Base-by-base conservation (phyloP, 2,329 filamentous ascomycete genomes). In the Aspergillus latus region DNA sequence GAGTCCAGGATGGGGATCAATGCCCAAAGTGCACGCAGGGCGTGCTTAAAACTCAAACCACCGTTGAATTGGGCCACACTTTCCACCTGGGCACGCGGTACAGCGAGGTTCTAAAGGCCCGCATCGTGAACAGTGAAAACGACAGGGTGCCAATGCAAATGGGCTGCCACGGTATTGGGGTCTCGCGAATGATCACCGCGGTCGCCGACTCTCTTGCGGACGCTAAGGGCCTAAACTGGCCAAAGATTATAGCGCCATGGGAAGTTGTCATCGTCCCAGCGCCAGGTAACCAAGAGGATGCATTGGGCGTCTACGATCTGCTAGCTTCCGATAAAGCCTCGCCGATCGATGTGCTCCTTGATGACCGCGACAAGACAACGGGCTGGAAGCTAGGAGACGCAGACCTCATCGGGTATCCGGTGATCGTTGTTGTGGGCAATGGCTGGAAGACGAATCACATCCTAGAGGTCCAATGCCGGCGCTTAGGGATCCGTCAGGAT, bases 151-250 rank as follows among this genome's bases (percentile, higher is more conserved):
- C 86, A 0, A 82, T 96, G 67, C 85, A 96, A 62, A 99, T 99
- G 94, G 94, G 94, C 54, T 99, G 94, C 71, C 91, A 97, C 69
- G 94, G 94, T 0, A 95, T 99, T 59, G 94, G 94, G 1, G 85
- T 99, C 15, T 96, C 92, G 4, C 88, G 94, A 44, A 86, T 99
- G 65, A 87, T 99, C 59, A 92, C 88, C 7, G 91, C 94, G 1
- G 85, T 94, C 0, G 92, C 92, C 1, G 88, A 93, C 61, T 82
- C 88, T 39, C 78, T 91, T 8, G 81, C 85, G 0, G 90, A 96
- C 63, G 68, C 80, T 2, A 83, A 78, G 67, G 94, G 92, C 0
- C 80, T 97, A 6, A 91, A 90, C 65, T 99, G 94, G 94, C 94
- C 94, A 0, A 80, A 87, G 5, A 85, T 79, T 8, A 92, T 97